These are phyloP conservation scores for Erysiphe pulchra DNA, from an alignment of 2,329 filamentous ascomycete species.

Conservation along the genomic window DNA sequence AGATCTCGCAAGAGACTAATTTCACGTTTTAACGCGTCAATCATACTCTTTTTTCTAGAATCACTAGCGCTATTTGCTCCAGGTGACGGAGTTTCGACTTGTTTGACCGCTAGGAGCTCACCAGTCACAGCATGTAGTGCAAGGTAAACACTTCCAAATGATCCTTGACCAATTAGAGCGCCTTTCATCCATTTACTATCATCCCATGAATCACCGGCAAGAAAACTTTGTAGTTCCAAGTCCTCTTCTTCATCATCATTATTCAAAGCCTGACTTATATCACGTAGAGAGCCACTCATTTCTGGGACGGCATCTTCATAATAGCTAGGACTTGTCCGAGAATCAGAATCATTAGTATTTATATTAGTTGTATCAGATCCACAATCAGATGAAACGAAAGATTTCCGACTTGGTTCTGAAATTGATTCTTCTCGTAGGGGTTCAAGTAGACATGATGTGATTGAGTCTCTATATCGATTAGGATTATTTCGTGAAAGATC, in stretches of 20 bases:
- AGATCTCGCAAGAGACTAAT: constrained; percentile 84
- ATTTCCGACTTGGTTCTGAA: constrained; percentile 71
- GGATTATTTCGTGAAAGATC: constrained; percentile 16
- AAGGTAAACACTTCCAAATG: constrained; percentile 86
- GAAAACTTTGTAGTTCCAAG: constrained; percentile 69
- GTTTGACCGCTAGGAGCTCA: constrained; percentile 93
- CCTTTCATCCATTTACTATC: constrained; percentile 99
- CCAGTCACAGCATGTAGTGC: constrained; percentile 88
- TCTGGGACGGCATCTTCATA: constrained; percentile 60
- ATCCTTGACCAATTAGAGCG: constrained; percentile 85
- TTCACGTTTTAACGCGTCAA: constrained; percentile 87
- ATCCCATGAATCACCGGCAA: constrained; percentile 81
- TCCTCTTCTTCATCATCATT: constrained; percentile 84
- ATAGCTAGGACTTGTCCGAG: constrained; percentile 51
- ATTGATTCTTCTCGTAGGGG: constrained; percentile 73
- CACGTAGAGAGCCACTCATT: constrained; percentile 50
- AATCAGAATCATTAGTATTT: constrained; percentile 53
- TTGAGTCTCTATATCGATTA: constrained; percentile 55
- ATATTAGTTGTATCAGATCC: constrained; percentile 44
- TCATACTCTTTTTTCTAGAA: constrained; percentile 89
- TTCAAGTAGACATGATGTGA: constrained; percentile 70
- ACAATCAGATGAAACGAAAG: constrained; percentile 67
- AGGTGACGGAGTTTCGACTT: constrained; percentile 70
- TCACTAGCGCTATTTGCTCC: constrained; percentile 61
- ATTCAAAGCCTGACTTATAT: constrained; percentile 61